Evolutionary conservation across 2,329 filamentous ascomycete species (phyloP), one percentile per base, ranked within the genome.

Genomic region (Sporothrix inflata): DNA sequence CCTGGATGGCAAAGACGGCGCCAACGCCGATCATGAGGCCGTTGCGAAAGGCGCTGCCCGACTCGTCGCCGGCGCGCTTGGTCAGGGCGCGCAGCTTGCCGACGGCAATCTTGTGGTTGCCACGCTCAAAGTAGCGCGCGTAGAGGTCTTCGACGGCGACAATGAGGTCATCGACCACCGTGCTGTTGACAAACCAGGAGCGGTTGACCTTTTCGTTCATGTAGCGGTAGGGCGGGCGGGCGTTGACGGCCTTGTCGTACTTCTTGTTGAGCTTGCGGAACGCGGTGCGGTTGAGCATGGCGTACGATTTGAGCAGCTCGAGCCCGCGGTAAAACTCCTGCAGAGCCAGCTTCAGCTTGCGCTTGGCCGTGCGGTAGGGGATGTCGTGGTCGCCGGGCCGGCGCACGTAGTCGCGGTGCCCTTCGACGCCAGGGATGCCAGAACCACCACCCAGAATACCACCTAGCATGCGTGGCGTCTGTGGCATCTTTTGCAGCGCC

Each of bases 191-290:
- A 78, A 99, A 99, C 87, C 93, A 94, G 1, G 94, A 88, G 75
- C 91, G 91, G 83, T 93, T 95, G 77, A 99, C 94, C 79, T 95
- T 95, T 76, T 98, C 94, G 42, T 91, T 91, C 88, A 98, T 92
- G 80, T 95, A 98, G 38, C 91, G 88, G 78, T 92, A 87, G 0
- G 91, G 87, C 0, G 93, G 93, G 12, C 91, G 88, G 53, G 94
- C 91, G 76, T 94, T 89, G 72, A 94, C 89, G 1, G 92, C 89
- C 83, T 98, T 99, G 85, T 98, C 94, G 79, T 97, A 98, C 82
- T 99, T 99, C 81, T 99, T 99, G 82, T 97, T 98, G 79, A 99
- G 94, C 81, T 99, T 99, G 42, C 94, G 91, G 78, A 98, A 98
- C 0, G 94, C 96, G 0, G 94, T 97, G 66, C 94, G 89, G 80